Evolutionary conservation across 129 eudicot genomes (phyloP).

Genomic region (Mikania micrantha): DNA sequence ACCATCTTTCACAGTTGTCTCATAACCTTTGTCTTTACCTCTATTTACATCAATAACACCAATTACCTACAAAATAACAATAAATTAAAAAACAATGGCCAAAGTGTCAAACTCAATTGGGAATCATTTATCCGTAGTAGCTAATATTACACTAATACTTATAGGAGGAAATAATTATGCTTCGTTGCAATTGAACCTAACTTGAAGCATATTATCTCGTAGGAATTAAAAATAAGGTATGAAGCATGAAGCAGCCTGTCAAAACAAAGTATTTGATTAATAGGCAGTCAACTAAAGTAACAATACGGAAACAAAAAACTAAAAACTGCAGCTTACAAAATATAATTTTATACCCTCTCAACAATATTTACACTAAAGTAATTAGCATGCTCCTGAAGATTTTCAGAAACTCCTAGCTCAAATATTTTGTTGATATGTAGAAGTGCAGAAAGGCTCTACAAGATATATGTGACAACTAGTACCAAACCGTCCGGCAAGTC

Average conservation of each 20-base stretch:
- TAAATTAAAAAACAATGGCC: background rate
- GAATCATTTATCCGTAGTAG: background rate
- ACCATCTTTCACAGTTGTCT: slow-evolving; percentile 72
- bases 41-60: slow-evolving; percentile 80
- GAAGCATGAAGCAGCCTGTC: slow-evolving; percentile 73
- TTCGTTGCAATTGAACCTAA: background rate
- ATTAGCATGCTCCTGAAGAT: slow-evolving; percentile 51
- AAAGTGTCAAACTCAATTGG: background rate
- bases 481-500: too few relatives aligned
- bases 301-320: slow-evolving; percentile 1
- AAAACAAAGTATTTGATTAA: slow-evolving; percentile 15
- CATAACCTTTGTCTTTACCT: slow-evolving; percentile 76
- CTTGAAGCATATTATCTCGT: background rate
- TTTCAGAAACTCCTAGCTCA: slow-evolving; percentile 72
- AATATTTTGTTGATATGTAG: slow-evolving; percentile 81
- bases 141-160: background rate
- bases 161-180: background rate
- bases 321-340: slow-evolving; percentile 4
- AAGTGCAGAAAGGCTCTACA: slow-evolving; percentile 81
- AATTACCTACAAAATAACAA: slow-evolving; percentile 43
- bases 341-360: slow-evolving; percentile 48
- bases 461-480: too few relatives aligned
- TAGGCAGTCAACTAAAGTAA: slow-evolving; percentile 9
- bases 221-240: too few relatives aligned
- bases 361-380: slow-evolving; percentile 50